These are phyloP conservation scores for Orbilia oligospora DNA, from an alignment of 2,329 filamentous ascomycete genomes.

Conservation along the genomic window DNA sequence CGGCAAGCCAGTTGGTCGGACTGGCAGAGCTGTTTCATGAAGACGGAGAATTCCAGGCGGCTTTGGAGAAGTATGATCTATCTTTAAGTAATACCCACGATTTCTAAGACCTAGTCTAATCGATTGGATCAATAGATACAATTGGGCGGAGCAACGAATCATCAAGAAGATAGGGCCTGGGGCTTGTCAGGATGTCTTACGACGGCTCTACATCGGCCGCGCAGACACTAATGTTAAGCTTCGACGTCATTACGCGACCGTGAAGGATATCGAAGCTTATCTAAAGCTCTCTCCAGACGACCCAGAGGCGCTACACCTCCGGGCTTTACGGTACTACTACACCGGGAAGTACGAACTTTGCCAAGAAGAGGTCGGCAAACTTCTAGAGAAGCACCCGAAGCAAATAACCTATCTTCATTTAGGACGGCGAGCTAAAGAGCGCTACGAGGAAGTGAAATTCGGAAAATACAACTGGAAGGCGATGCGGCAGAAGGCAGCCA, in stretches of 20 bases:
- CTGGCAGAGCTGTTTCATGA: constrained; percentile 26
- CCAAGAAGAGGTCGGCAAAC: constrained; percentile 16
- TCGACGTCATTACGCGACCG: constrained; percentile 3
- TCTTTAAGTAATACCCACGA: neutral
- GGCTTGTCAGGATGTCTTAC: neutral
- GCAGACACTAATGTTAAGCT: constrained; percentile 28
- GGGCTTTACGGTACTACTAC: constrained; percentile 35
- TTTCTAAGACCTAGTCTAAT: neutral
- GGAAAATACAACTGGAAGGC: constrained; percentile 48
- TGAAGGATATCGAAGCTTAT: constrained; percentile 22
- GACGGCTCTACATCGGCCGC: constrained; percentile 19
- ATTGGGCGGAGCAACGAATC: constrained; percentile 34
- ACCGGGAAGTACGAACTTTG: constrained; percentile 33
- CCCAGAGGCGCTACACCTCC: constrained; percentile 19
- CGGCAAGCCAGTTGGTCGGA: neutral
- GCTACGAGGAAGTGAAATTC: constrained; percentile 34
- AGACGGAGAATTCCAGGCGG: constrained; percentile 11
- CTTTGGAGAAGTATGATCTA: constrained; percentile 25
- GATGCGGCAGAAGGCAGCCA: constrained; percentile 30
- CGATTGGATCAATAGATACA: constrained; percentile 12
- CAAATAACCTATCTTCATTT: constrained; percentile 4
- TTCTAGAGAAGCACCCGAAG: constrained; percentile 13
- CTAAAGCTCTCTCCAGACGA: constrained; percentile 27
- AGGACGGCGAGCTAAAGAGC: constrained; percentile 21
- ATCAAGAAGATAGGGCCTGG: neutral